These are phyloP conservation scores for Chrysanthemum lavandulifolium DNA, from an alignment of 129 eudicot species.

Conservation along the genomic window DNA sequence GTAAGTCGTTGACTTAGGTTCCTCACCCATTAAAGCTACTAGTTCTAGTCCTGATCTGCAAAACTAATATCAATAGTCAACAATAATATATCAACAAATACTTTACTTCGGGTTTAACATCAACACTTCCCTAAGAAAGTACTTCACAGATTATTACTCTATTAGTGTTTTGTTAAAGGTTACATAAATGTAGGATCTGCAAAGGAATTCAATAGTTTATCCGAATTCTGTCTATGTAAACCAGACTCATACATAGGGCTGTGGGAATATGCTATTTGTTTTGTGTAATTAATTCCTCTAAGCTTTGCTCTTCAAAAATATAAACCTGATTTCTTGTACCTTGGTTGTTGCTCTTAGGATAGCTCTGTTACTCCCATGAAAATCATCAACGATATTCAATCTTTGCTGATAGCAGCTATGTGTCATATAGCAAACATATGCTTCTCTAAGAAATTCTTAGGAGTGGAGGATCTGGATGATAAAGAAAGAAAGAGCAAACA, in stretches of 20 bases:
- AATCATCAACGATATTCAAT: too few relatives aligned
- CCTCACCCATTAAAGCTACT: too few relatives aligned
- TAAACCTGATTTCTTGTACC: conserved; percentile 22
- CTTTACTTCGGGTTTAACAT: too few relatives aligned
- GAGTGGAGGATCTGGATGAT: conserved; percentile 44
- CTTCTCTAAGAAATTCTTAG: conserved; percentile 56
- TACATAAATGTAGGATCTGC: neutral
- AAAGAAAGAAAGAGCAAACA: conserved; percentile 46
- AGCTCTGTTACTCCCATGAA: too few relatives aligned
- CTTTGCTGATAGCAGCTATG: conserved; percentile 77
- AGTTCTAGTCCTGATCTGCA: too few relatives aligned
- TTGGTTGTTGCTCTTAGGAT: too few relatives aligned
- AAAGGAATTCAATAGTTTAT: conserved; percentile 11
- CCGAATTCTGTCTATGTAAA: neutral
- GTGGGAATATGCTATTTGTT: conserved; percentile 6
- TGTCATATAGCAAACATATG: conserved; percentile 55
- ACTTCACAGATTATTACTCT: too few relatives aligned
- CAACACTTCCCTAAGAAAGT: too few relatives aligned
- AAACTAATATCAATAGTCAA: too few relatives aligned
- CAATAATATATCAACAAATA: too few relatives aligned
- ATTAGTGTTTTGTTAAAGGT: too few relatives aligned
- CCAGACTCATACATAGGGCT: neutral
- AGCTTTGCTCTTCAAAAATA: neutral
- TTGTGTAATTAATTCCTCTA: conserved; percentile 13
- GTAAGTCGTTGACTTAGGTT: too few relatives aligned